Evolutionary conservation across 495 filamentous ascomycete species (phyloP).

Genomic region (Hypoxylon rickii): DNA sequence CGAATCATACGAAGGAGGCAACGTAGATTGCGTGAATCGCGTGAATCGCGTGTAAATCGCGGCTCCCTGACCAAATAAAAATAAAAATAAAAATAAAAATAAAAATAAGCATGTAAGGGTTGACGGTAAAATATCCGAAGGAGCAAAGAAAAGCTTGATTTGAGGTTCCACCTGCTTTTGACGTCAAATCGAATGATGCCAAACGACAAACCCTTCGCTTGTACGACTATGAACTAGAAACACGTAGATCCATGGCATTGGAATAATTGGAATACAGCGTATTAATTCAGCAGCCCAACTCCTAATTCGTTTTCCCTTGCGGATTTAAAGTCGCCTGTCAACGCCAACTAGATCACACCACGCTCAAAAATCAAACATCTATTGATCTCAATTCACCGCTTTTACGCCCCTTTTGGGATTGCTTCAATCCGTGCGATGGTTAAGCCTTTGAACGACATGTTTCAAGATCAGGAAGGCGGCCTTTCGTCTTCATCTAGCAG

Average conservation of each 20-base stretch:
- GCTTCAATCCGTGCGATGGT: not conserved
- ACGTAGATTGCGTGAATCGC: too few species aligned
- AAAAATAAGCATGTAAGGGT: too few species aligned
- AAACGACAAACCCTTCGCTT: slow-evolving; percentile 16
- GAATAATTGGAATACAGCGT: not conserved
- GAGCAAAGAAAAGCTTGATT: slow-evolving; percentile 11
- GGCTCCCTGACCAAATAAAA: too few species aligned
- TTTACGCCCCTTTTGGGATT: not conserved
- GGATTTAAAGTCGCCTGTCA: not conserved
- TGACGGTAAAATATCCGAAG: too few species aligned
- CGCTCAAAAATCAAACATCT: not conserved
- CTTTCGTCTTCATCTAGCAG: slow-evolving; percentile 25
- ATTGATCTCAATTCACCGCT: slow-evolving; percentile 1
- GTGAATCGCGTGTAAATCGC: too few species aligned
- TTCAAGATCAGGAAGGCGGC: slow-evolving; percentile 14
- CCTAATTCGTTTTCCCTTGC: not conserved
- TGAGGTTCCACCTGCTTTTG: slow-evolving; percentile 7
- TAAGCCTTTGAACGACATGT: slow-evolving; percentile 12
- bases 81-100: too few species aligned
- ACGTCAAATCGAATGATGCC: slow-evolving; percentile 27
- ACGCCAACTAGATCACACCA: slow-evolving; percentile 3
- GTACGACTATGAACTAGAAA: slow-evolving; percentile 1
- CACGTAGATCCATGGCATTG: not conserved
- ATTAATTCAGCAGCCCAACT: slow-evolving; percentile 10
- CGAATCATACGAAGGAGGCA: too few species aligned